Evolutionary conservation across 768 basidiomycete genomes (phyloP), one percentile per base, ranked within the genome.

Genomic region (Filobasidium wieringae): DNA sequence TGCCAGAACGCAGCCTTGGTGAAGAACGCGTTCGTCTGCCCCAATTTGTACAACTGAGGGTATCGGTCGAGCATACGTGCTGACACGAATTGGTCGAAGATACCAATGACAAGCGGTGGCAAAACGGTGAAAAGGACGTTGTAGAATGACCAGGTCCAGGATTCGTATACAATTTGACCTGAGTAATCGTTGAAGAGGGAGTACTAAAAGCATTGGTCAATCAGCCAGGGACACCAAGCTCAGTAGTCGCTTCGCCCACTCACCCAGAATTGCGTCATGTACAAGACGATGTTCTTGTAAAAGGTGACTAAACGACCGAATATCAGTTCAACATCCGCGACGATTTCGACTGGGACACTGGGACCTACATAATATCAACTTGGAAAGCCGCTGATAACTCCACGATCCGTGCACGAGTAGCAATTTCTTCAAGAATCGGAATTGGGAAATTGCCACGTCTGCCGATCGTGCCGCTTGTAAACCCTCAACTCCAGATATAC

Each of bases 141-240:
- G 78, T 95, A 97, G 68, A 92, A 80, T 0, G 95, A 91, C 68
- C 97, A 80, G 7, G 95, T 93, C 95, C 95, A 99, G 22, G 92
- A 95, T 76, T 99, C 95, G 71, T 91, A 92, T 51, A 90, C 87
- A 61, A 97, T 92, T 73, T 97, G 95, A 19, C 95, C 95, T 0
- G 95, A 99, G 77, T 95, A 97, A 68, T 93, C 95, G 79, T 97
- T 99, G 81, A 92, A 88, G 79, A 96, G 93, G 9, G 95, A 95
- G 74, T 83, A 99, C 93, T 96, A 60, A 53, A 12, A 37, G 47
- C n/a, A 45, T 51, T 39, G 34, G 70, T 71, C 52, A 19, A 33
- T 26, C 19, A 12, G n/a, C 30, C 9, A 22, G 22, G 31, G 17
- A 36, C 33, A 14, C 26, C 0, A 12, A 51, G 33, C 24, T 22